Percentiles rank a stretch among this genome's conserved stretches.
Conservation (phyloP, 208 protist species). For the Leishmania braziliensis region DNA sequence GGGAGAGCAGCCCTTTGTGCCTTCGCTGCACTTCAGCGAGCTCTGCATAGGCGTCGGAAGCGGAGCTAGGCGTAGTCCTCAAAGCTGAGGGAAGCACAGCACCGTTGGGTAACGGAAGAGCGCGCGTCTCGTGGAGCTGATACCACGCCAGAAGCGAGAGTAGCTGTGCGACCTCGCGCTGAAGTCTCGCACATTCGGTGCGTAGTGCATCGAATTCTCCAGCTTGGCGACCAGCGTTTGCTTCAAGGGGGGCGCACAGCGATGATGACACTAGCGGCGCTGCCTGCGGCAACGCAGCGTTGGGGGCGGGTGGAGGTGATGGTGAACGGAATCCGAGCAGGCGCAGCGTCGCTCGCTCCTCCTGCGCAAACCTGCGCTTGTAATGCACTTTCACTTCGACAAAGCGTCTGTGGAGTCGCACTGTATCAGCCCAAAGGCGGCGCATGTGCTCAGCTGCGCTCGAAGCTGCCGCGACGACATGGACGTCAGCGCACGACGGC, state of each 20-base stretch:
- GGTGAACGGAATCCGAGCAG: constrained; percentile 24
- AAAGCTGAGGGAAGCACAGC: background rate
- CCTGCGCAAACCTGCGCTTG: constrained; percentile 4
- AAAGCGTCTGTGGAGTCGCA: constrained; percentile 24
- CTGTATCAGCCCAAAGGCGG: constrained; percentile 5
- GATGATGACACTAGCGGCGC: background rate
- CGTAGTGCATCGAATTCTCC: constrained; percentile 1
- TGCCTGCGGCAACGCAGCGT: background rate
- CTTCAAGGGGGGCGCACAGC: background rate
- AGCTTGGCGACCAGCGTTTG: background rate
- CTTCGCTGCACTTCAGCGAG: background rate
- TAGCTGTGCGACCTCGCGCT: constrained; percentile 14
- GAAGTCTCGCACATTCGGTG: background rate
- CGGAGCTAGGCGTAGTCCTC: background rate
- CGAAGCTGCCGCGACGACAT: background rate
- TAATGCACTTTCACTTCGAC: background rate
- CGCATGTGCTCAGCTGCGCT: constrained; percentile 15
- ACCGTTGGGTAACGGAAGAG: background rate
- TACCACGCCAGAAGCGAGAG: constrained; percentile 21
- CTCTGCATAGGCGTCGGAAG: background rate
- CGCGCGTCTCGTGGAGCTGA: constrained; percentile 4
- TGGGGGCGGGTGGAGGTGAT: background rate
- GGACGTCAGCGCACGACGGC: background rate
- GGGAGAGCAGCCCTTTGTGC: background rate
- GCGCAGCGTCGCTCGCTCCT: constrained; percentile 6